Conservation (phyloP, 2,329 filamentous ascomycete species). For the Neocucurbitaria cava region DNA sequence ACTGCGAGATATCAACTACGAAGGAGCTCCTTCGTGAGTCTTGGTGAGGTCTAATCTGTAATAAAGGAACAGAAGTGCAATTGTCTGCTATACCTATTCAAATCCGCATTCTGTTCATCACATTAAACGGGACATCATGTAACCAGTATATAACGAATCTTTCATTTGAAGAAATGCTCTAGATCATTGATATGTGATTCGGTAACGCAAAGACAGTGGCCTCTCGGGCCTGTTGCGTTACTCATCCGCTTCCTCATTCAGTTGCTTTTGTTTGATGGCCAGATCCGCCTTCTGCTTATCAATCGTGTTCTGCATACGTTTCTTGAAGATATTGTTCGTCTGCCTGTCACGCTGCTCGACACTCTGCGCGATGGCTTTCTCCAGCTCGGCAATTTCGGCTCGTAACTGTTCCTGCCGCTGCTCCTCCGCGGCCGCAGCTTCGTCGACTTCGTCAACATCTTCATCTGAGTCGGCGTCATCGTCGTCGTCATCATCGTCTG, state of each 20-base stretch:
- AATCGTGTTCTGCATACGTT: conserved; percentile 58
- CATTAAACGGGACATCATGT: background rate
- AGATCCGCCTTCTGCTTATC: conserved; percentile 54
- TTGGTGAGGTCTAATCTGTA: too few species aligned
- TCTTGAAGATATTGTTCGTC: conserved; percentile 58
- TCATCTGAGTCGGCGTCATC: conserved; percentile 52
- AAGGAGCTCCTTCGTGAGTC: too few species aligned
- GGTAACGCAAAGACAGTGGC: background rate
- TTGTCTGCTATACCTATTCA: background rate
- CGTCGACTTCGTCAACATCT: conserved; percentile 56
- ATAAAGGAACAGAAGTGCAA: too few species aligned
- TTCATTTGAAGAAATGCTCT: too few species aligned
- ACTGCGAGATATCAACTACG: too few species aligned
- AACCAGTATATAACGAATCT: background rate
- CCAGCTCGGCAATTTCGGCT: conserved; percentile 63
- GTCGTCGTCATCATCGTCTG: conserved; percentile 54
- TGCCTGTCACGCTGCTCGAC: conserved; percentile 53
- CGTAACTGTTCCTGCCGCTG: conserved; percentile 54
- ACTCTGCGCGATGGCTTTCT: conserved; percentile 57
- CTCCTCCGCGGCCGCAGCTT: conserved; percentile 57
- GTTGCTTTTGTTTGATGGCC: conserved; percentile 62
- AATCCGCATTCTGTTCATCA: background rate
- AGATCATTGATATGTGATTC: background rate
- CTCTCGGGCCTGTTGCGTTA: too few species aligned
- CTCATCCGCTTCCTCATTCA: conserved; percentile 38